Base-by-base conservation (phyloP, 164 flowering plant genomes). In the Liquidambar formosana region DNA sequence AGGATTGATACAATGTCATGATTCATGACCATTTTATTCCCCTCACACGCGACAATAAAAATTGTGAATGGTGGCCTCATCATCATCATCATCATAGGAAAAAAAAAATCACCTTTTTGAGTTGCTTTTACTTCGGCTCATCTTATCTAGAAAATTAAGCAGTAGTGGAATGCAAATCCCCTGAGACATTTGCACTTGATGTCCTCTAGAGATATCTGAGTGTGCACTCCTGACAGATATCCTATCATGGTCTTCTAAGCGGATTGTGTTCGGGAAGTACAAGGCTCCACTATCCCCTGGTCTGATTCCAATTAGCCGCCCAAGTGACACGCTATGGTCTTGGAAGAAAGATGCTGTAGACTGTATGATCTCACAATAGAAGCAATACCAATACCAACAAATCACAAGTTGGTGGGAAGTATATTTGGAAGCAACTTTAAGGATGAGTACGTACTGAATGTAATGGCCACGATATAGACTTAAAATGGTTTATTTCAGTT, bases 321-420 rank as follows among this genome's bases (percentile, higher is more conserved):
- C 93, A 5, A 91, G 71, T 15, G 96, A 73, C 52, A 81, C 79
- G 56, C 92, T 91, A 13, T 67, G 63, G 63, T 88, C 96, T 73
- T 79, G 87, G 75, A 87, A 91, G 84, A 89, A 91, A 47, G 96
- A 88, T 61, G 81, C 80, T 52, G 90, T 78, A 3, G 96, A 89
- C 93, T 89, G 84, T 18, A 48, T 23, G n/a, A 67, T 26, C 43
- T 67, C 54, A 10, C 13, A 9, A 15, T 41, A 22, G 57, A 28
- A 16, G 10, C 54, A 51, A 51, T 3, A 43, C 8, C 54, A 51
- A 51, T 3, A 43, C 8, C 23, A 47, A 57, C n/a, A 18, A 4
- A 15, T 19, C 13, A 26, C 19, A 51, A 18, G 23, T 60, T n/a
- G 28, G 47, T 23, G 38, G 8, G 25, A 22, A 19, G n/a, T n/a